Evolutionary conservation across 192 early-diverging fungal genomes (phyloP), one percentile per base, ranked within the genome.

Genomic region (Linnemannia zychae): DNA sequence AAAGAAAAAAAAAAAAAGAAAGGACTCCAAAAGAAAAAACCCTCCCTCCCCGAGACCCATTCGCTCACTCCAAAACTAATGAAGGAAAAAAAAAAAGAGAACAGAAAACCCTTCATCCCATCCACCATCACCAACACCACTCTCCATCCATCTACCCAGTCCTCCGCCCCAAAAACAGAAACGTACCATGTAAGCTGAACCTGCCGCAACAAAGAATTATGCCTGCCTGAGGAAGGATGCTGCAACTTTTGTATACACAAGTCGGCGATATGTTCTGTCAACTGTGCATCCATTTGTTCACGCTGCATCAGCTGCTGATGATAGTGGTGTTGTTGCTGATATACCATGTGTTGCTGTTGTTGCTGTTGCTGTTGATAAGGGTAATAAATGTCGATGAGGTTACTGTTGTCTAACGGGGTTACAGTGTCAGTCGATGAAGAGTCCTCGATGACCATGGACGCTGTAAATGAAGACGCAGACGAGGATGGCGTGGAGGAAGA

Each of bases 121-220:
- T 11, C 4, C 52, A 53, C 22, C 52, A 2, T 49, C 7, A 17
- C 47, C 12, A 49, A 13, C 17, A 49, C 2, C 2, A 49, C 12
- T 0, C 47, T 1, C 47, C 16, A 22, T 5, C 20, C 52, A 33
- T 13, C 20, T 2, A 38, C n/a, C n/a, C 31, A 60, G 7, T 60
- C 16, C n/a, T n/a, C 34, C 22, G 37, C 18, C 53, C 31, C n/a
- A 63, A 37, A 4, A n/a, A 9, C 50, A 65, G 50, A 13, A 17
- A 46, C 52, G 38, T 82, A 82, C 81, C 81, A 74, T 7, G 81
- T 68, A 16, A 82, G 75, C 33, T 82, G 81, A 20, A 82, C 81
- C 40, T 82, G 81, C 0, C 75, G 75, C 2, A 77, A 40, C 34
- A 82, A 40, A 0, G 70, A 77, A 1, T 82, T 71, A 5, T 76